Base-by-base conservation (phyloP, 1,139 yeast genomes). In the Saccharomycopsis hybrid region DNA sequence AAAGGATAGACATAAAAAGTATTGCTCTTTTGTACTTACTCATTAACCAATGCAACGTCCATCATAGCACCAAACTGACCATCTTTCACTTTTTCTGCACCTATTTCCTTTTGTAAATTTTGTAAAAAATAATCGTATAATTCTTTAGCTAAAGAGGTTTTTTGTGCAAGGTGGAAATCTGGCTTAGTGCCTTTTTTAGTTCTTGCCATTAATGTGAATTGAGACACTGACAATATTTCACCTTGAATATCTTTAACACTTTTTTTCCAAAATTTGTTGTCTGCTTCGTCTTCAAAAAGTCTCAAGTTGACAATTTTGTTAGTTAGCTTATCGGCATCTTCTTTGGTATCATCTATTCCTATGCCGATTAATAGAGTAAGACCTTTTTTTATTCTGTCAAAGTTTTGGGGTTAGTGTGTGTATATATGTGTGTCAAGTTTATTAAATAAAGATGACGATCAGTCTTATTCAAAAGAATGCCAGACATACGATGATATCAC, bases 1-100 rank as follows among this genome's bases (percentile, higher is more conserved):
- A n/a, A 13, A 8, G n/a, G 39, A 9, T 31, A 31, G 5, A 7
- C 9, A 9, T 31, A 31, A 31, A 31, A 31, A 9, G 9, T 31
- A 31, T 31, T 31, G 33, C 33, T 31, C 33, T 7, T 32, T 13
- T 28, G 7, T 32, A 46, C 49, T 46, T 36, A 46, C 43, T 90
- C 97, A 60, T 92, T 92, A 18, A 82, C 80, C 51, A 90, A 66
- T 1, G 76, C 74, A 13, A 92, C 96, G 56, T 87, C 95, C 98
- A 92, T 92, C 96, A 90, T 86, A 5, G 94, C 97, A 0, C 97
- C 98, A 65, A 92, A 92, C 51, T 78, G 74, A 1, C 98, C 98
- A 60, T 88, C 96, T 56, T 82, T 75, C 4, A 89, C 95, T 46
- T 76, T 73, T 1, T 68, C 70, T 9, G 24, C 70, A 0, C 90